Evolutionary conservation across 208 protist species (phyloP).

Genomic region (Vickermania ingenoplastis): DNA sequence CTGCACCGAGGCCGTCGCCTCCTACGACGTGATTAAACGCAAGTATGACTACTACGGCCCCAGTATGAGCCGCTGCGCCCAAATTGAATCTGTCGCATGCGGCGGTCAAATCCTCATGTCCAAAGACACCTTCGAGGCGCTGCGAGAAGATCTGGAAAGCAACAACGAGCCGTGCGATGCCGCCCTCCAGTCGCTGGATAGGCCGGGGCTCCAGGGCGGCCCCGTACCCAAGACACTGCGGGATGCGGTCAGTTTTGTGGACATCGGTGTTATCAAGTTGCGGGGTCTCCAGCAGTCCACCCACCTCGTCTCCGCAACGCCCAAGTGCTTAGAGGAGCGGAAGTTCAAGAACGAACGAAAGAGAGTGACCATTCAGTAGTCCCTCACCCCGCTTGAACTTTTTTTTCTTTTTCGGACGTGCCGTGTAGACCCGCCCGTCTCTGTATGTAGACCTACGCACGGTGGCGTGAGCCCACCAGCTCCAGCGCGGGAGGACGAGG

Average conservation of each 20-base stretch:
- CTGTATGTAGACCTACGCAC: too few species aligned
- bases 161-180: conserved; percentile 40
- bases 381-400: too few species aligned
- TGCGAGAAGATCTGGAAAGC: conserved; percentile 45
- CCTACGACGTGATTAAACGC: conserved; percentile 51
- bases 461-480: too few species aligned
- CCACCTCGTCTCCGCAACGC: conserved; percentile 53
- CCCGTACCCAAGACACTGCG: conserved; percentile 29
- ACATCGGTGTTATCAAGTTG: conserved; percentile 28
- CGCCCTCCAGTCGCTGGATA: conserved; percentile 30
- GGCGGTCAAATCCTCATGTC: conserved; percentile 83
- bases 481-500: too few species aligned
- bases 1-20: conserved; percentile 51
- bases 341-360: conserved; percentile 40
- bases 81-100: conserved; percentile 53
- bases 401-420: too few species aligned
- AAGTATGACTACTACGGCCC: conserved; percentile 87
- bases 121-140: conserved; percentile 38
- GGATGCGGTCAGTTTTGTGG: conserved; percentile 44
- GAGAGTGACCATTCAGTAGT: too few species aligned
- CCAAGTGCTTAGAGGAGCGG: conserved; percentile 31
- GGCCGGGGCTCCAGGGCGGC: conserved; percentile 16
- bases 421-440: too few species aligned
- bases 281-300: conserved; percentile 46
- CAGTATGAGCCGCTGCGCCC: conserved; percentile 77